Conservation (phyloP, 176 grass and related monocot species). For the Oryza coarctata region DNA sequence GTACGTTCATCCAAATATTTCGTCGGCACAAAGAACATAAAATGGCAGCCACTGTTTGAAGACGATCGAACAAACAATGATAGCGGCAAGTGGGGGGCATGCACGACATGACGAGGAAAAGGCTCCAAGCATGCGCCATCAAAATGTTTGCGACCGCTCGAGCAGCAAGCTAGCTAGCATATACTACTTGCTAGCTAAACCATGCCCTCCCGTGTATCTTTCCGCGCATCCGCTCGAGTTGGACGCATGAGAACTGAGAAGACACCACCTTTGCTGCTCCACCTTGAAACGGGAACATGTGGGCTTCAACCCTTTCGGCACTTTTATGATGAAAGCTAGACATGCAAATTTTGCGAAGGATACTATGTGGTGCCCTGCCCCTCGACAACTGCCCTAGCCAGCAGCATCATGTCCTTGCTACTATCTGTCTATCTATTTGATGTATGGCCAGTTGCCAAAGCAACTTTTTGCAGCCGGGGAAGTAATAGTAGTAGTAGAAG, state of each 20-base stretch:
- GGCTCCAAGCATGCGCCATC: conserved; percentile 29
- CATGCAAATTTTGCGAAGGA: neutral
- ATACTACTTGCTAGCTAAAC: too few relatives aligned
- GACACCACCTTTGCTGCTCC: neutral
- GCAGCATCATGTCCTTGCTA: too few relatives aligned
- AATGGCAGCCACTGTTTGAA: neutral
- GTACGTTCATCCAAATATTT: too few relatives aligned
- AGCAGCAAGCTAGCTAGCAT: neutral
- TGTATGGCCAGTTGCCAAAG: neutral
- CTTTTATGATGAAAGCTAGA: conserved; percentile 32
- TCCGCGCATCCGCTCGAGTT: neutral
- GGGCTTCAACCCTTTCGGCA: conserved; percentile 32
- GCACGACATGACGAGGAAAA: conserved; percentile 1
- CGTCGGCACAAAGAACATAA: neutral
- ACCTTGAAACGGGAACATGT: conserved; percentile 19
- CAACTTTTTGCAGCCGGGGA: neutral
- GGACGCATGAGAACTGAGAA: neutral
- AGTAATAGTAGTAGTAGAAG: neutral
- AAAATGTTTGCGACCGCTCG: conserved; percentile 23
- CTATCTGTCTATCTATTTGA: neutral
- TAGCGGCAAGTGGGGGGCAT: neutral
- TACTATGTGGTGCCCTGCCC: neutral
- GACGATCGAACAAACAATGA: conserved; percentile 15
- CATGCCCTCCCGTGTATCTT: neutral
- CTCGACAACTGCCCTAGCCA: neutral